Conservation (phyloP, 2,329 filamentous ascomycete genomes). For the Fusarium napiforme region DNA sequence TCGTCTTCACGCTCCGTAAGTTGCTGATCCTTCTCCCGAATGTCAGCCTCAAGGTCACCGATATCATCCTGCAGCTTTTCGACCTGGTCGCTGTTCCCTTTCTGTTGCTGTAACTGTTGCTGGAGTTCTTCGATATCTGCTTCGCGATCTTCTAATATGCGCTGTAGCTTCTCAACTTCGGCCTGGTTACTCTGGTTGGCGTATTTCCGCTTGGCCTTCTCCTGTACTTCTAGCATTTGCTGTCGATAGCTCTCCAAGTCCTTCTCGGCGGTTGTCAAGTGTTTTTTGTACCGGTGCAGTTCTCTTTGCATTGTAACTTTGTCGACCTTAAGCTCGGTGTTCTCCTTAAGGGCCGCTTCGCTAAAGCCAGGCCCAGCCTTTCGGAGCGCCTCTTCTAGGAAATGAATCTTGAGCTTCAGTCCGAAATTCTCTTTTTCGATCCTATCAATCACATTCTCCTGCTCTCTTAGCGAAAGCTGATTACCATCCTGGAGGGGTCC, state of each 20-base stretch:
- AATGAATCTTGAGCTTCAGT: conserved; percentile 96
- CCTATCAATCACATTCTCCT: conserved; percentile 93
- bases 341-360: conserved; percentile 89
- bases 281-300: conserved; percentile 86
- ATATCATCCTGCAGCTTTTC: conserved; percentile 79
- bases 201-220: conserved; percentile 81
- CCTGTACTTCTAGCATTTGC: conserved; percentile 84
- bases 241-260: conserved; percentile 86
- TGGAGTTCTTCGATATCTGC: conserved; percentile 70
- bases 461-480: conserved; percentile 89
- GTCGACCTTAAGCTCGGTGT: conserved; percentile 94
- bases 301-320: conserved; percentile 91
- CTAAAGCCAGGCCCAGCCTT: conserved; percentile 92
- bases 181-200: conserved; percentile 75
- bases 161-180: conserved; percentile 68
- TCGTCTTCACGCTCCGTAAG: conserved; percentile 82
- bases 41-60: conserved; percentile 77
- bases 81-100: conserved; percentile 67
- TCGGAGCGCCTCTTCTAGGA: conserved; percentile 88
- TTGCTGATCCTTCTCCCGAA: conserved; percentile 79
- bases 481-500: conserved; percentile 86
- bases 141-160: conserved; percentile 67
- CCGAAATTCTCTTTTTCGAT: conserved; percentile 99
- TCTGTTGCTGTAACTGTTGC: conserved; percentile 66
- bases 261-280: conserved; percentile 81